Base-by-base conservation (phyloP, 352 stramenopile species). In the Aphanomyces invadans region DNA sequence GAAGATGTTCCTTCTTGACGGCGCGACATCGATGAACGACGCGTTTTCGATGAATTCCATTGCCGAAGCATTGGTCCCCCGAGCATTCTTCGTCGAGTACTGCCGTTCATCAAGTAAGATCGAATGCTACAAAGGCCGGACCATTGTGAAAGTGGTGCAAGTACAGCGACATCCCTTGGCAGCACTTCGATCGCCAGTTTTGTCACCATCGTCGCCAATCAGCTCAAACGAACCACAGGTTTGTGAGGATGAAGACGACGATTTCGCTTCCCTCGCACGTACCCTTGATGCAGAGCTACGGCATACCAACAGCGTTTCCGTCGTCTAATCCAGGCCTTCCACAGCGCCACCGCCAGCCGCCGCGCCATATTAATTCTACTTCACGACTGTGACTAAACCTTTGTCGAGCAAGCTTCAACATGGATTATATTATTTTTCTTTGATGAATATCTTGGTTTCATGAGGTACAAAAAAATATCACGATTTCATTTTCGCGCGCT, bases 121-220 rank as follows among this genome's bases (percentile, higher is more conserved):
- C 21, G 60, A 67, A 48, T 67, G 60, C 60, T 67, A 67, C 42
- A 59, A 57, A 57, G 60, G 60, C 3, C 60, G 60, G 5, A 67
- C 46, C 17, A 67, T 67, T 21, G 42, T 67, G 23, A 67, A 67
- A 33, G 60, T 67, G 21, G 60, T 67, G 2, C 60, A 67, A 44
- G 60, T 67, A 12, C 60, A 67, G 33, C 60, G 60, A 21, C 26
- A 59, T 15, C 60, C 60, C 10, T 31, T 67, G 38, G 25, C 42
- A 4, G 38, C 12, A 9, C 32, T 67, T 11, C 7, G 3, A 2
- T 10, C 33, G 21, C 55, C 26, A 5, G 23, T 48, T 11, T 48
- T 48, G 21, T n/a, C 31, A 21, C 60, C 60, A 21, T 12, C 42
- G 17, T 5, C 29, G 12, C 25, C 29, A n/a, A 21, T 17, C 49